Evolutionary conservation across 2,329 filamentous ascomycete genomes (phyloP), one percentile per base, ranked within the genome.

Genomic region (Calonectria crousiana): DNA sequence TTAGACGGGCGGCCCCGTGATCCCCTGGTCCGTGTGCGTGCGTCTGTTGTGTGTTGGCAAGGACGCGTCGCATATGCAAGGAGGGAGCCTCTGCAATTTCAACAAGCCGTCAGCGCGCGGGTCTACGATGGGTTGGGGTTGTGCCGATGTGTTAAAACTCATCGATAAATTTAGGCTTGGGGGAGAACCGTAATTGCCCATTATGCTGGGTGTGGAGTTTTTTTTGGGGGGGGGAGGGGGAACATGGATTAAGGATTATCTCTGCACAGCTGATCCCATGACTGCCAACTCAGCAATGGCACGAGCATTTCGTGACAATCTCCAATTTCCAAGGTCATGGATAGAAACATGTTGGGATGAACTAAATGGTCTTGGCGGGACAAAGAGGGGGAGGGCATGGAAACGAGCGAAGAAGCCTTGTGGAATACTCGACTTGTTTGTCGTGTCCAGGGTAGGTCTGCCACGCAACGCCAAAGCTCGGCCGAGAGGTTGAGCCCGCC

Each of bases 241-340:
- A 67, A 23, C 69, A 72, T 67, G 69, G 69, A 32, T 72, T 67
- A 52, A 41, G 51, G 70, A 36, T 72, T 14, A 34, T 32, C 18
- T 18, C 18, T 53, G 26, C 28, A 32, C 30, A 51, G 38, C 32
- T 32, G 49, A 38, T 69, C 51, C 49, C 62, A 67, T 71, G 30
- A 51, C 32, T 65, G 66, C 66, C 71, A 69, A 69, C 71, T 56
- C 53, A 60, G 49, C 71, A 65, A 13, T 64, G 47, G 44, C 38
- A 41, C 65, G 56, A 68, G 66, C 71, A 73, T 69, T 69, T 56
- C 38, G 23, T 18, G 56, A 62, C 30, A 52, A 72, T 23, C 23
- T n/a, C 53, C 36, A 36, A 65, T 58, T 56, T 30, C 51, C 49
- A 38, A 32, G 36, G 32, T n/a, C 16, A 56, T 65, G 58, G 71